Evolutionary conservation across 257 asterid genomes (phyloP).

Genomic region (Solanum tarijense): DNA sequence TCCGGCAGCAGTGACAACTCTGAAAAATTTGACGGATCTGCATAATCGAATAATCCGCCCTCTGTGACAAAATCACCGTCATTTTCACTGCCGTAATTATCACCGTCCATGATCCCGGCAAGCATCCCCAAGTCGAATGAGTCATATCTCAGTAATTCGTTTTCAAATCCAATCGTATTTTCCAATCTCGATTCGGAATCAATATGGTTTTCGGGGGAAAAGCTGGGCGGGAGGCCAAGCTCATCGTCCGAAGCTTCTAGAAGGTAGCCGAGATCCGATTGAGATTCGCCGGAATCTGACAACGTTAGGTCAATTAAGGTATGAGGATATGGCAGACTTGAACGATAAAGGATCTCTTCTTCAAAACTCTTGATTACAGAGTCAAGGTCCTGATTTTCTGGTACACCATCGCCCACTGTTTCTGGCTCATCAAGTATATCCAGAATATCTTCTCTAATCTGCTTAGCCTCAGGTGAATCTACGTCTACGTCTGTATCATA

Average conservation of each 20-base stretch:
- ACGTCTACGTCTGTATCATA: neutral
- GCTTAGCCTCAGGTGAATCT: constrained; percentile 1
- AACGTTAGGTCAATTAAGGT: neutral
- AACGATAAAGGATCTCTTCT: constrained; percentile 26
- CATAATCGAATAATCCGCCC: constrained; percentile 20
- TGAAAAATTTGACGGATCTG: constrained; percentile 11
- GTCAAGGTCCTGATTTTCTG: constrained; percentile 28
- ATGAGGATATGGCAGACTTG: neutral
- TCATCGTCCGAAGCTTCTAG: constrained; percentile 40
- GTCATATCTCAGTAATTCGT: constrained; percentile 16
- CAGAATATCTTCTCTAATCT: constrained; percentile 14
- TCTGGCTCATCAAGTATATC: constrained; percentile 24
- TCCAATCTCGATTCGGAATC: neutral
- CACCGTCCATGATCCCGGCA: constrained; percentile 4
- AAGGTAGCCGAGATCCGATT: constrained; percentile 30
- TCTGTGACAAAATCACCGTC: constrained; percentile 12
- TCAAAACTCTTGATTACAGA: constrained; percentile 37
- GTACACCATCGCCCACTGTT: constrained; percentile 1
- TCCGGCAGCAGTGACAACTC: constrained; percentile 21
- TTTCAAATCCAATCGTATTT: constrained; percentile 2
- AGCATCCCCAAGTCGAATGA: constrained; percentile 13
- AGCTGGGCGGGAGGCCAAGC: constrained; percentile 31
- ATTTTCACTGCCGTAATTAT: neutral
- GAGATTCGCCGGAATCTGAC: constrained; percentile 13
- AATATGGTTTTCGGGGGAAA: neutral